Evolutionary conservation across 2,329 filamentous ascomycete species (phyloP), one percentile per base, ranked within the genome.

Genomic region (Fusarium sulawesiense): DNA sequence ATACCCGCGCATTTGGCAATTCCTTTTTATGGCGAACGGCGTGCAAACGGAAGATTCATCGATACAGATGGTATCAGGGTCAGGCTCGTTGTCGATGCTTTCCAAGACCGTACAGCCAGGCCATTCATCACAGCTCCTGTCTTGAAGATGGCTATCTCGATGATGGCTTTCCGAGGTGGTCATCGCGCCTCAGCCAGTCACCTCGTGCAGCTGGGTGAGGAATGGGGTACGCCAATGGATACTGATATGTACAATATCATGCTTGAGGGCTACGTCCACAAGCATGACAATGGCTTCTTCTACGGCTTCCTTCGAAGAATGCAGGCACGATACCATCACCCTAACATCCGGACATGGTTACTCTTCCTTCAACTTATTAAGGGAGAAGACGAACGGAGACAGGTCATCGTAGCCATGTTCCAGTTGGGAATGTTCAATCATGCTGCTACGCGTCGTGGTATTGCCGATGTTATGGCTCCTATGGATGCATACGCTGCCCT

Each of bases 301-400:
- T 74, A 81, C 59, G 68, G 68, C 6, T 76, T 80, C 3, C 70
- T 86, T 18, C 68, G 74, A 18, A 76, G 79, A 60, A 86, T 87
- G 85, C 63, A 77, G 25, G 56, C 67, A 9, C 76, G 77, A 14
- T 80, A 78, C 49, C 78, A 81, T 46, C 64, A 69, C 29, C 83
- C 85, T 6, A 82, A 85, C 49, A 73, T 82, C 5, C 74, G 76
- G 18, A 86, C 85, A 0, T 87, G 85, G 85, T 68, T 83, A 4
- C 77, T 83, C 6, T 84, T 86, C 61, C 76, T 87, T 20, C 76
- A 78, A n/a, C 78, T 87, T 46, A 86, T 91, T 60, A 86, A 88
- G 76, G 86, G 85, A 13, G 88, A 90, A 73, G 84, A 87, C n/a
- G 81, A 84, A 51, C 80, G 81, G 54, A 80, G 81, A 25, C 82